Evolutionary conservation across 352 stramenopile genomes (phyloP).

Genomic region (Phytopythium litorale): DNA sequence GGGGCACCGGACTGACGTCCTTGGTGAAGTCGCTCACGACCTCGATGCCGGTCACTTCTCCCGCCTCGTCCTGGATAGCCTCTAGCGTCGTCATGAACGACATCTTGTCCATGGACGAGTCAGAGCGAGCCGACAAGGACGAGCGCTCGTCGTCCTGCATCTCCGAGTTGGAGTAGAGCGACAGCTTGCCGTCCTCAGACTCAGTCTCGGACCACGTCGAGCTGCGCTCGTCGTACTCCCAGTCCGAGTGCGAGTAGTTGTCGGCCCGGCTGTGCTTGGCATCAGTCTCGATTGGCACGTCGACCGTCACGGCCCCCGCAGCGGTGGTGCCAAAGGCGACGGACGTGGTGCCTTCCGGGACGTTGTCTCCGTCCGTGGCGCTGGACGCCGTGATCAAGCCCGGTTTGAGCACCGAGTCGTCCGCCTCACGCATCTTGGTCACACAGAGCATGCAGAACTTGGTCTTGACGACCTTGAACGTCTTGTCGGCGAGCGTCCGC

Average conservation of each 20-base stretch:
- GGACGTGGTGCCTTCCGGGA: neutral
- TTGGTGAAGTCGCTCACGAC: constrained; percentile 19
- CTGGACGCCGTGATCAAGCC: neutral
- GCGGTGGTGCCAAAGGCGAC: neutral
- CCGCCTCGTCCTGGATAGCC: constrained; percentile 29
- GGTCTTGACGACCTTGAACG: constrained; percentile 53
- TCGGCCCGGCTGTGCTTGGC: neutral
- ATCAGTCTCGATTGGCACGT: neutral
- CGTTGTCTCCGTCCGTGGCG: neutral
- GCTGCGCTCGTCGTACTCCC: constrained; percentile 17
- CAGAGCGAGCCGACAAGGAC: constrained; percentile 21
- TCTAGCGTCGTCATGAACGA: constrained; percentile 33
- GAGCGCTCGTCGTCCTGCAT: constrained; percentile 18
- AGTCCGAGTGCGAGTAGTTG: constrained; percentile 6
- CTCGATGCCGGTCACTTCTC: neutral
- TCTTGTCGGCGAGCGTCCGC: constrained; percentile 19
- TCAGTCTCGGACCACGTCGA: constrained; percentile 47
- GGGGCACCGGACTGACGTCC: constrained; percentile 13
- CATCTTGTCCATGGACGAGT: constrained; percentile 20
- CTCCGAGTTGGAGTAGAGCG: constrained; percentile 31
- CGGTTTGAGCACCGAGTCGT: constrained; percentile 16
- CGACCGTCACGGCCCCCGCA: neutral
- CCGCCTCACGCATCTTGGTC: constrained; percentile 45
- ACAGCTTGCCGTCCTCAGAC: constrained; percentile 35
- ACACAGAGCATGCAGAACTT: constrained; percentile 70